Conservation (phyloP, 2,329 filamentous ascomycete genomes). For the Parastagonospora avenae region DNA sequence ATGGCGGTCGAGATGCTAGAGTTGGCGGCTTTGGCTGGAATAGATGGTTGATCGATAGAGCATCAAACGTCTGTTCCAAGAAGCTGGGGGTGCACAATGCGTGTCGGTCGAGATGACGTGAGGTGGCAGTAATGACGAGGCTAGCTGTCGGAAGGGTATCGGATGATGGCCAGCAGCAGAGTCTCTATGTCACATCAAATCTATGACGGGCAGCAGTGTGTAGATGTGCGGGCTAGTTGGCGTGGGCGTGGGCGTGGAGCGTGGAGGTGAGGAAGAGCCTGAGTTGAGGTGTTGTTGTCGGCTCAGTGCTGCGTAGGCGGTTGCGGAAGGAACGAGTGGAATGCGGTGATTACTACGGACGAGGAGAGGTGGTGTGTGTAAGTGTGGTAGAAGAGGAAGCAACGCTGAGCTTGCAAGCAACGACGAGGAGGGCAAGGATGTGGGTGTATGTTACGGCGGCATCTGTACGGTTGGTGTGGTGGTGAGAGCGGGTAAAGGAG, state of each 20-base stretch:
- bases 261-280: slow-evolving; percentile 24
- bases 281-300: slow-evolving; percentile 25
- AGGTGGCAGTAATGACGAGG: slow-evolving; percentile 22
- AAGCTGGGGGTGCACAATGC: slow-evolving; percentile 22
- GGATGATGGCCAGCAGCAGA: slow-evolving; percentile 33
- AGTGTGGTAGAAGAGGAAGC: slow-evolving; percentile 14
- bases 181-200: slow-evolving; percentile 42
- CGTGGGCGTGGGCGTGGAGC: slow-evolving; percentile 39
- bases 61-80: slow-evolving; percentile 32
- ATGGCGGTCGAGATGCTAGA: slow-evolving; percentile 30
- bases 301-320: slow-evolving; percentile 24
- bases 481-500: slow-evolving; percentile 29
- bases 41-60: slow-evolving; percentile 23
- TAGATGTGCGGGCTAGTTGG: slow-evolving; percentile 41
- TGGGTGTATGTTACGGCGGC: slow-evolving; percentile 34
- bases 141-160: slow-evolving; percentile 25
- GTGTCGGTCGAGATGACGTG: slow-evolving; percentile 23
- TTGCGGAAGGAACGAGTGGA: slow-evolving; percentile 37
- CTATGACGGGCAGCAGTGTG: slow-evolving; percentile 25
- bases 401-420: slow-evolving; percentile 37
- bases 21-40: slow-evolving; percentile 33
- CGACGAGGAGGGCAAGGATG: slow-evolving; percentile 22
- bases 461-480: slow-evolving; percentile 32
- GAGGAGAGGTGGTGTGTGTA: slow-evolving; percentile 5
- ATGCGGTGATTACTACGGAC: slow-evolving; percentile 27